Evolutionary conservation across 805 yeast species (phyloP), one percentile per base, ranked within the genome.

Genomic region (Ogataea nitratoaversa): DNA sequence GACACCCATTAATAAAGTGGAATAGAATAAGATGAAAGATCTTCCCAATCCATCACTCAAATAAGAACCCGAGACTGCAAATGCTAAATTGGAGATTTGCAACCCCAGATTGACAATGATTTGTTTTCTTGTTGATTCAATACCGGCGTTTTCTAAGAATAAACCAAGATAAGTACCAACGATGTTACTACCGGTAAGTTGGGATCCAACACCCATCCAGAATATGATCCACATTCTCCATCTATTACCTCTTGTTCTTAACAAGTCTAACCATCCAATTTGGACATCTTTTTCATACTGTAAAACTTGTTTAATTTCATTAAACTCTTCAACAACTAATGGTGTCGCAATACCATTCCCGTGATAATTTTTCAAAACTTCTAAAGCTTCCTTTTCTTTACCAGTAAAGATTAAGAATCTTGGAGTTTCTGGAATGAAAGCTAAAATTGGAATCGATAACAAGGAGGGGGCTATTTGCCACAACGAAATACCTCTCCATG

Each of bases 111-210:
- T 66, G 32, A 65, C 58, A 27, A 52, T 44, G 32, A 52, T 52
- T 38, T 53, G 52, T 24, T 42, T 52, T 42, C 51, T 46, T 11
- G 56, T 49, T 5, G 50, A 41, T 8, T 49, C 44, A 36, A 52
- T 47, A 25, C 59, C 60, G 7, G 59, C 59, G 23, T 53, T 47
- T 2, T 46, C 50, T 30, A 57, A 41, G 44, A 68, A 24, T 36
- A 67, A 60, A 41, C 67, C 70, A 5, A 54, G 32, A 53, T 69
- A 71, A 5, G 53, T 49, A 33, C 36, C 30, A 13, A 49, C 49
- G 42, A 58, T 49, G 42, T 53, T 53, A 19, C 53, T 43, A 14
- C 61, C 61, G 14, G 57, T 53, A 22, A 55, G 41, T 41, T 53
- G 56, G 18, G 60, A 52, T 19, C 57, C 53, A 22, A 54, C 52